Base-by-base conservation (phyloP, 73 alveolate species). In the Uronychia binucleata region DNA sequence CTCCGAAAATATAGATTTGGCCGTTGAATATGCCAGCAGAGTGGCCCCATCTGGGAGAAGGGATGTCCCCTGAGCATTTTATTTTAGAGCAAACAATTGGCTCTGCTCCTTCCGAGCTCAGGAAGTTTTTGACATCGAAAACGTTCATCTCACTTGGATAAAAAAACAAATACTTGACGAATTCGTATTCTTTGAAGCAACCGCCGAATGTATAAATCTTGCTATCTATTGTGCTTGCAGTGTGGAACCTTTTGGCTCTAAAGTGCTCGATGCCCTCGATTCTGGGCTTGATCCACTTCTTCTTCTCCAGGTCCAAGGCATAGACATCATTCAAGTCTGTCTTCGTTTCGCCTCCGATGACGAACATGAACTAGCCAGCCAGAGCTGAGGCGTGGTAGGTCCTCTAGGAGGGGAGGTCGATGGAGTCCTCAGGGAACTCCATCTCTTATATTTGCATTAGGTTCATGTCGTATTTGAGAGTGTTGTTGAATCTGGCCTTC, bases 21-120 rank as follows among this genome's bases (percentile, higher is more conserved):
- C 97, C 98, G 35, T 94, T 88, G 81, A 88, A 84, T 58, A 88
- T 89, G 75, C 92, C 81, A 57, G 98, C 96, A 8, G 98, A 87
- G 74, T 96, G 98, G 33, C 98, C 98, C 90, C 97, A 94, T 34
- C 99, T 92, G 27, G 97, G 94, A 30, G 94, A 91, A 58, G 96
- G 96, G 26, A 59, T 79, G 19, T 83, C 88, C 60, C 57, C 60
- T 28, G 78, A 74, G 59, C 57, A 83, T 33, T 60, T 81, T 1
- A 87, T 31, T 75, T 46, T 34, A 1, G 30, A 74, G 78, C 90
- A 77, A 26, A 58, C 30, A 33, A 75, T 82, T 78, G 31, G 32
- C 27, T 1, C 28, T 81, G 28, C 77, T 0, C n/a, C 28, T 27
- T 46, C 28, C 30, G 77, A 14, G 1, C 11, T 26, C 30, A 91